Conservation (phyloP, 345 rosid species). For the Camelina sativa region DNA sequence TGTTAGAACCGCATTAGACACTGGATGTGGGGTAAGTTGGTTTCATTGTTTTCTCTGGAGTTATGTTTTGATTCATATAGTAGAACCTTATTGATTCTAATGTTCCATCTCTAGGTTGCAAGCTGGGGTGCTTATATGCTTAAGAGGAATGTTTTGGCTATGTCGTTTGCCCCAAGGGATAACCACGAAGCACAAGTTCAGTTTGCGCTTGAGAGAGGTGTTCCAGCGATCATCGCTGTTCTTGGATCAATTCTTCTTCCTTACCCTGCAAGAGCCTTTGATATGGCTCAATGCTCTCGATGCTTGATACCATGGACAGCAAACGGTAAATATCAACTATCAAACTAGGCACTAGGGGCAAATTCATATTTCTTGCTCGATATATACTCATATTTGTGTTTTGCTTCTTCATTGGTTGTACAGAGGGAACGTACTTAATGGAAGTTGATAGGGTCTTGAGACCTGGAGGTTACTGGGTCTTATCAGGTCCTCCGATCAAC, state of each 20-base stretch:
- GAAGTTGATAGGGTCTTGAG: slow-evolving; percentile 97
- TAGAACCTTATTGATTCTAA: neutral
- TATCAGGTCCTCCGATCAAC: slow-evolving; percentile 97
- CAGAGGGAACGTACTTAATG: slow-evolving; percentile 87
- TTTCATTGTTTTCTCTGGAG: neutral
- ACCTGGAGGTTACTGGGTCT: slow-evolving; percentile 97
- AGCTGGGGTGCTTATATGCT: slow-evolving; percentile 98
- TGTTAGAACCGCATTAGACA: slow-evolving; percentile 92
- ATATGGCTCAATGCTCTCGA: slow-evolving; percentile 98
- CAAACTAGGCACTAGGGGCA: neutral
- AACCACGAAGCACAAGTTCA: slow-evolving; percentile 99
- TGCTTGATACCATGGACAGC: slow-evolving; percentile 93
- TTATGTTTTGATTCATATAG: neutral
- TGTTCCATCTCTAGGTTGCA: slow-evolving; percentile 64
- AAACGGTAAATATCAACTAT: slow-evolving; percentile 57
- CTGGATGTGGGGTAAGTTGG: slow-evolving; percentile 91
- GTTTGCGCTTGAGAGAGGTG: slow-evolving; percentile 98
- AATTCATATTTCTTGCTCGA: neutral
- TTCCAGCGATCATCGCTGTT: slow-evolving; percentile 89
- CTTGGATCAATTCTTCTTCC: slow-evolving; percentile 90
- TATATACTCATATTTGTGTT: slow-evolving; percentile 22
- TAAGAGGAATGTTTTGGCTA: slow-evolving; percentile 82
- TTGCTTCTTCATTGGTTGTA: slow-evolving; percentile 36
- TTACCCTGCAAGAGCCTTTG: slow-evolving; percentile 91
- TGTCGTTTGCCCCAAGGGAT: slow-evolving; percentile 97